These are phyloP conservation scores for Dioscorea cayenensis DNA, from an alignment of 116 monocot genomes.

Conservation along the genomic window DNA sequence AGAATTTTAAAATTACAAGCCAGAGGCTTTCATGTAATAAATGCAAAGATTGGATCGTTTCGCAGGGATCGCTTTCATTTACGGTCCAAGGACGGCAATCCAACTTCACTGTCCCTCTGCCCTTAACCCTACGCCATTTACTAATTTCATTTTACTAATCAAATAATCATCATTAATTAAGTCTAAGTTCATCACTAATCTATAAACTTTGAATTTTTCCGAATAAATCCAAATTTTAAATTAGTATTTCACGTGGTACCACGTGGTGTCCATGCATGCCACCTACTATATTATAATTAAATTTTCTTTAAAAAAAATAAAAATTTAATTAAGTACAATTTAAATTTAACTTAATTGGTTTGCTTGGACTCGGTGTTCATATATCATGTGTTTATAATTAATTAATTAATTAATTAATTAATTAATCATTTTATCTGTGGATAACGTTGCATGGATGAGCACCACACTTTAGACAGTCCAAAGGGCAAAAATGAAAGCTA, in stretches of 20 bases:
- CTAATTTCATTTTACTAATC: neutral
- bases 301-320: no score
- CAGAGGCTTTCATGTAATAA: neutral
- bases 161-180: no score
- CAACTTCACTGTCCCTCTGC: neutral
- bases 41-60: neutral
- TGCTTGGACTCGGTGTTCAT: no score
- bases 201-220: no score
- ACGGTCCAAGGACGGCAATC: neutral
- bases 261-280: no score
- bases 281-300: no score
- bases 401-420: neutral
- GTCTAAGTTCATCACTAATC: no score
- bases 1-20: neutral
- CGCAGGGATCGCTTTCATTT: neutral
- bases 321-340: no score
- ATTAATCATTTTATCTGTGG: neutral
- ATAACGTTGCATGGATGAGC: neutral
- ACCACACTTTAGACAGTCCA: neutral
- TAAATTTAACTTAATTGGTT: no score
- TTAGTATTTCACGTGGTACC: no score
- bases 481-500: neutral
- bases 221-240: no score
- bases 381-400: neutral
- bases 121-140: neutral